These are phyloP conservation scores for Collariella sp. DNA, from an alignment of 495 filamentous ascomycete genomes.

Conservation along the genomic window DNA sequence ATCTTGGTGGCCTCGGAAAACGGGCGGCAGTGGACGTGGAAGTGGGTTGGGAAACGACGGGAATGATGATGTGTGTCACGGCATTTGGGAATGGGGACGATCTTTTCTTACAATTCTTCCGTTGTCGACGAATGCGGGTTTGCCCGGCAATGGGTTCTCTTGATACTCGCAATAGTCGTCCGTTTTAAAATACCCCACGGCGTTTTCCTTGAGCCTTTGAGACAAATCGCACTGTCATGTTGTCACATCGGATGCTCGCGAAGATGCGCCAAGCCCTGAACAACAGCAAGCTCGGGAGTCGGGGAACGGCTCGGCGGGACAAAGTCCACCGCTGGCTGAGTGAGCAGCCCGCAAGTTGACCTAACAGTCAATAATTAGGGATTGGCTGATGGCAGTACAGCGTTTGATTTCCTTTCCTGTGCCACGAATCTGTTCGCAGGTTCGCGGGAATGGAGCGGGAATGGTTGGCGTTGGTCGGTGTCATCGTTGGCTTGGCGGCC, in stretches of 20 bases:
- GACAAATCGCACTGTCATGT: background rate
- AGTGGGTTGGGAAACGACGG: background rate
- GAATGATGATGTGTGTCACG: background rate
- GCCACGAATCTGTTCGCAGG: too few relatives aligned
- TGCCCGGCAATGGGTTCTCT: background rate
- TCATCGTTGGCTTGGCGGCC: too few relatives aligned
- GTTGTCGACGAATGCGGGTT: background rate
- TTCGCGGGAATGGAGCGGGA: too few relatives aligned
- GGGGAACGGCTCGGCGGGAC: too few relatives aligned
- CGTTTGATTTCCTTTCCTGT: too few relatives aligned
- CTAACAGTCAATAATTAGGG: too few relatives aligned
- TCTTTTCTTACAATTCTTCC: background rate
- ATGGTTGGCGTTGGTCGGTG: too few relatives aligned
- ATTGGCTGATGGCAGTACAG: too few relatives aligned
- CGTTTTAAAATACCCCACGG: background rate
- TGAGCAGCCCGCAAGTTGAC: too few relatives aligned
- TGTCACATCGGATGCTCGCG: too few relatives aligned
- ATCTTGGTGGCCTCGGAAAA: background rate
- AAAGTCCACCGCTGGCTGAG: too few relatives aligned
- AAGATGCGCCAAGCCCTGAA: too few relatives aligned
- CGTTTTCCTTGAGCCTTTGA: background rate
- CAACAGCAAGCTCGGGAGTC: background rate
- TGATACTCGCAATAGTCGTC: background rate
- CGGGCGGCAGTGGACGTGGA: background rate
- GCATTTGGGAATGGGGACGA: background rate